These are phyloP conservation scores for Mucor lusitanicus DNA, from an alignment of 371 early-diverging fungal species.

Conservation along the genomic window DNA sequence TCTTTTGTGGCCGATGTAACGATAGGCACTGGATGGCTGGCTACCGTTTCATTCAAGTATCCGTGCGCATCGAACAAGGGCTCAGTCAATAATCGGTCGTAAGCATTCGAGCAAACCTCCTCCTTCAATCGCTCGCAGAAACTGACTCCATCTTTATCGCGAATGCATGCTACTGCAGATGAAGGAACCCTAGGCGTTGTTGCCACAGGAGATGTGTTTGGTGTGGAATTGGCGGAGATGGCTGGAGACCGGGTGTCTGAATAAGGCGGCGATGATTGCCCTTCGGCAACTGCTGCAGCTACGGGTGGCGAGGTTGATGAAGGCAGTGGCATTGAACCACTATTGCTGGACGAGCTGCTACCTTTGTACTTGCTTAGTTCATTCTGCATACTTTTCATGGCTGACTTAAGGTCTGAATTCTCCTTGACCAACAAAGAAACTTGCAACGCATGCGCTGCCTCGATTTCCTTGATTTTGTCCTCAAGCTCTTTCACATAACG, in stretches of 20 bases:
- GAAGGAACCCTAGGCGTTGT: slow-evolving; percentile 17
- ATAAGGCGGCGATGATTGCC: neutral
- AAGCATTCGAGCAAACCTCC: slow-evolving; percentile 52
- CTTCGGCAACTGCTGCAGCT: neutral
- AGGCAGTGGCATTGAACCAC: neutral
- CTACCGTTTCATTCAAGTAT: slow-evolving; percentile 32
- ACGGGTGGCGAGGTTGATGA: neutral
- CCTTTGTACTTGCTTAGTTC: neutral
- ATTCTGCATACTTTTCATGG: neutral
- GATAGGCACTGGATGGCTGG: slow-evolving; percentile 45
- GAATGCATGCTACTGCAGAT: slow-evolving; percentile 42
- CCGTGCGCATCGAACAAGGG: slow-evolving; percentile 49
- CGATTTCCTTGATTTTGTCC: slow-evolving; percentile 61
- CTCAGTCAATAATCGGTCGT: slow-evolving; percentile 44
- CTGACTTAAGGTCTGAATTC: slow-evolving; percentile 23
- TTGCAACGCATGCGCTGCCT: slow-evolving; percentile 45
- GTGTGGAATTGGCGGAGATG: neutral
- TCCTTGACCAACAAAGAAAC: slow-evolving; percentile 31
- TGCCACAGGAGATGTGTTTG: neutral
- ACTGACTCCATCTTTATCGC: slow-evolving; percentile 48
- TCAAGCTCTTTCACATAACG: slow-evolving; percentile 69
- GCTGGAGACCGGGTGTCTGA: slow-evolving; percentile 1
- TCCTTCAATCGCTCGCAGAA: slow-evolving; percentile 51
- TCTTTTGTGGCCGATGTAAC: slow-evolving; percentile 22
- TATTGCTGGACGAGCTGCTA: neutral